phyloP scores from a whole-genome alignment of 2,329 filamentous ascomycete species.

The Plenodomus lindquistii region DNA sequence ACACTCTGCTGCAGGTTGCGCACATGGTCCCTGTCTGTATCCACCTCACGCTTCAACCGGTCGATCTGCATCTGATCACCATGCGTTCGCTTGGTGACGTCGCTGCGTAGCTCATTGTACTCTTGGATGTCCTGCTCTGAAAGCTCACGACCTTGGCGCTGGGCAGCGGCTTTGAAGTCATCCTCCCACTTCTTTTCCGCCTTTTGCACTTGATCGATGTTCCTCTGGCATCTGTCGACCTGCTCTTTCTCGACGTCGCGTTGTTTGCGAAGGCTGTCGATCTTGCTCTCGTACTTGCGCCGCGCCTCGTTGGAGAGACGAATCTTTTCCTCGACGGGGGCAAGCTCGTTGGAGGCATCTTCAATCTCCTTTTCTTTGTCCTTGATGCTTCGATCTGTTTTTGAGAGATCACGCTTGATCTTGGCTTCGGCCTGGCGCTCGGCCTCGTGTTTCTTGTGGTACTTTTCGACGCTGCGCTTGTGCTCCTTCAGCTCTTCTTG shows the following conservation, averaged over 20 bases:
- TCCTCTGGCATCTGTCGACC: constrained; percentile 76
- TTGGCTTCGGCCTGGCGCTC: constrained; percentile 83
- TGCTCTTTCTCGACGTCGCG: constrained; percentile 70
- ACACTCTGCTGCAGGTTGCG: constrained; percentile 88
- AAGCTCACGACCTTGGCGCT: constrained; percentile 83
- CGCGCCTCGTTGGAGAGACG: constrained; percentile 71
- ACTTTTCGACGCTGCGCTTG: constrained; percentile 82
- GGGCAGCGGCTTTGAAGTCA: constrained; percentile 81
- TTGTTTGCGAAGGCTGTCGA: constrained; percentile 74
- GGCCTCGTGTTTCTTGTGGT: constrained; percentile 76
- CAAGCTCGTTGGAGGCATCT: constrained; percentile 79
- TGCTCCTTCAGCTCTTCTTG: constrained; percentile 95
- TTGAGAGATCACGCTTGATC: constrained; percentile 74
- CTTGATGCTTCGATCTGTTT: constrained; percentile 84
- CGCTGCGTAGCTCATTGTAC: constrained; percentile 80
- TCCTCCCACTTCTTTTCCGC: constrained; percentile 86
- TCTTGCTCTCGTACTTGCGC: constrained; percentile 67
- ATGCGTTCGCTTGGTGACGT: constrained; percentile 82
- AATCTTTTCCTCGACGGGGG: constrained; percentile 93
- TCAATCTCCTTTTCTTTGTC: constrained; percentile 85
- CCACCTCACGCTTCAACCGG: constrained; percentile 83
- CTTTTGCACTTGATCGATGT: constrained; percentile 83
- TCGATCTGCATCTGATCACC: constrained; percentile 81
- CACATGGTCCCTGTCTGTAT: constrained; percentile 88
- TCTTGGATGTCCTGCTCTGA: constrained; percentile 86